Evolutionary conservation across 73 alveolate species (phyloP).

Genomic region (Blepharisma stoltei): DNA sequence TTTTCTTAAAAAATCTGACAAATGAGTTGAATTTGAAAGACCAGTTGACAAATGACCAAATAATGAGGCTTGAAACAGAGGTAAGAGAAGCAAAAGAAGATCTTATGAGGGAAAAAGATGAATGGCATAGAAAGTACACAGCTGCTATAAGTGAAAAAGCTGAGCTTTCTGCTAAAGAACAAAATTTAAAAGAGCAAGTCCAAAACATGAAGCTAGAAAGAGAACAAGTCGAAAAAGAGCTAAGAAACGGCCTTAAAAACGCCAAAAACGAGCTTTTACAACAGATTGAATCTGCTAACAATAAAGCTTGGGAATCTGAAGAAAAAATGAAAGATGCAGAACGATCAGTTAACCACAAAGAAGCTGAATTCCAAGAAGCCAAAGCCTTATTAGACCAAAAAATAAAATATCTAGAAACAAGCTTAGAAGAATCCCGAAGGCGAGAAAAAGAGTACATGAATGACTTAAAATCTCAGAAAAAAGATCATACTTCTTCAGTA

Average conservation of each 20-base stretch:
- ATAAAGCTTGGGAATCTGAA: constrained; percentile 51
- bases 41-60: constrained; percentile 47
- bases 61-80: constrained; percentile 70
- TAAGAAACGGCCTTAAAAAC: constrained; percentile 54
- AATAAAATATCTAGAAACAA: constrained; percentile 62
- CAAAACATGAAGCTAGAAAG: constrained; percentile 61
- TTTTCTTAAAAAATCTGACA: constrained; percentile 41
- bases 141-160: constrained; percentile 69
- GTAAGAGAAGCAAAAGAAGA: constrained; percentile 63
- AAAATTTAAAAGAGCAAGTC: constrained; percentile 65
- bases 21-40: constrained; percentile 57
- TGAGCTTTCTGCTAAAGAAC: constrained; percentile 69
- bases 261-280: constrained; percentile 51
- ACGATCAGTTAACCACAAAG: constrained; percentile 36
- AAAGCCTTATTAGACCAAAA: constrained; percentile 74
- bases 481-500: constrained; percentile 31
- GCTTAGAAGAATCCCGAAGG: constrained; percentile 34
- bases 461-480: constrained; percentile 40
- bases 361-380: constrained; percentile 58
- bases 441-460: constrained; percentile 38
- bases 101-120: constrained; percentile 44
- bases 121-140: constrained; percentile 43
- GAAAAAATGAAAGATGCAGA: constrained; percentile 68
- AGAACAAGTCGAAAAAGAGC: constrained; percentile 60
- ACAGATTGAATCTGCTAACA: constrained; percentile 45